phyloP scores from a whole-genome alignment of 1,284 basidiomycete genomes.

The Naganishia sp. region DNA sequence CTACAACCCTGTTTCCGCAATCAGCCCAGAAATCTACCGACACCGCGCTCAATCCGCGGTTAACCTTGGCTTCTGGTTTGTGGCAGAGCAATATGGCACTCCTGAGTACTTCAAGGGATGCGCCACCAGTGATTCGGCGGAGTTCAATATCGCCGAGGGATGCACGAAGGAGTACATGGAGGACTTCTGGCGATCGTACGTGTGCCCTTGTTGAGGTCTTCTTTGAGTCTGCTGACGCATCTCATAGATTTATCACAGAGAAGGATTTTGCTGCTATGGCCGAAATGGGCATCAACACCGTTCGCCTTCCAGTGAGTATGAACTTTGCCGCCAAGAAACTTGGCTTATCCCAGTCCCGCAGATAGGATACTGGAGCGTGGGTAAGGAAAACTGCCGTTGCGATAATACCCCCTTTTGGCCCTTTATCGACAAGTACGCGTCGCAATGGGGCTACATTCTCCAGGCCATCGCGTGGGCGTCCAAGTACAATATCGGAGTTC shows the following conservation, averaged over 20 bases:
- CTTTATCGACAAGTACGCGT: conserved; percentile 56
- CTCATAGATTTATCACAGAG: conserved; percentile 61
- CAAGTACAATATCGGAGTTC: conserved; percentile 65
- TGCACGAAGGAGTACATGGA: conserved; percentile 59
- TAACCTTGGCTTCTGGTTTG: conserved; percentile 73
- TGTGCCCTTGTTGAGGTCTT: neutral
- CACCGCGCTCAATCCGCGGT: conserved; percentile 67
- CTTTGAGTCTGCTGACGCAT: neutral
- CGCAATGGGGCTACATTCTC: conserved; percentile 61
- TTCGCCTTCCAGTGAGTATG: conserved; percentile 59
- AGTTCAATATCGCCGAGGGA: conserved; percentile 55
- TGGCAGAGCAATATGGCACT: conserved; percentile 76
- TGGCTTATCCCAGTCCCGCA: conserved; percentile 29
- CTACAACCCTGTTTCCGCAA: conserved; percentile 37
- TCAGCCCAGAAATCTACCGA: conserved; percentile 59
- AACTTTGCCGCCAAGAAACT: neutral
- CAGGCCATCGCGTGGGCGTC: conserved; percentile 69
- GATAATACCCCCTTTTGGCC: conserved; percentile 25
- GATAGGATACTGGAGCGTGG: conserved; percentile 48
- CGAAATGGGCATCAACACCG: conserved; percentile 66
- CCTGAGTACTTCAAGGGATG: conserved; percentile 62
- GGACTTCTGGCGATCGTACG: conserved; percentile 69
- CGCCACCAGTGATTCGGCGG: conserved; percentile 60
- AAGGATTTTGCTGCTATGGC: conserved; percentile 60
- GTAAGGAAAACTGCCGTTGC: conserved; percentile 30